Evolutionary conservation across 352 stramenopile genomes (phyloP), one percentile per base, ranked within the genome.

Genomic region (Phytophthora tentaculata): DNA sequence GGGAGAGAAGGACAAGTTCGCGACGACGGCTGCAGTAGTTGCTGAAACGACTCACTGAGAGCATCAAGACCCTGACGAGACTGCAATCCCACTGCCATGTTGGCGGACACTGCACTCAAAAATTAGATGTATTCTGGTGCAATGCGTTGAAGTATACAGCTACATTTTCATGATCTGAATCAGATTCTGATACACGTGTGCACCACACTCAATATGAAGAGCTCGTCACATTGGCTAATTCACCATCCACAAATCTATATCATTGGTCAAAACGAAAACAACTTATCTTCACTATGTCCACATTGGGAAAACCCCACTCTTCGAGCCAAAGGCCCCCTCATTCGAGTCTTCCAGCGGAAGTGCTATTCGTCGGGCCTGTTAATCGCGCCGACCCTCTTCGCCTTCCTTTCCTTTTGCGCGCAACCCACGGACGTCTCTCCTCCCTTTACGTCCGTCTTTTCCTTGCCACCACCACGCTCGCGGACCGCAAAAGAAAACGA

Each of bases 401-500:
- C 19, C 44, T 50, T 23, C n/a, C 22, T 32, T 44, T 16, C 29
- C 24, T 9, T n/a, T 24, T 32, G 23, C 44, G 22, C 32, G 44
- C 24, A 6, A 35, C 37, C 32, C 7, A 64, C 60, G 51, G 41
- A 62, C 62, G 62, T 61, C 47, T 68, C 35, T 35, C 35, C n/a
- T 26, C 22, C 43, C 45, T 48, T 48, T 65, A 35, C 56, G 17
- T 44, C 56, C 14, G 35, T 66, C 66, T 49, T 53, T 32, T 66
- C 60, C 65, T 52, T 65, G 57, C 43, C 47, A 55, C 58, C 65
- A 71, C 70, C 57, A 73, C 73, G 66, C 69, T 76, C 64, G 76
- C 76, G 45, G 71, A 85, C 75, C 79, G 79, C 65, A 84, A 85
- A 67, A 80, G 79, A 66, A 85, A 88, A 66, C 77, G 79, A 69